These are phyloP conservation scores for Claviceps maximensis DNA, from an alignment of 2,329 filamentous ascomycete species.

Conservation along the genomic window DNA sequence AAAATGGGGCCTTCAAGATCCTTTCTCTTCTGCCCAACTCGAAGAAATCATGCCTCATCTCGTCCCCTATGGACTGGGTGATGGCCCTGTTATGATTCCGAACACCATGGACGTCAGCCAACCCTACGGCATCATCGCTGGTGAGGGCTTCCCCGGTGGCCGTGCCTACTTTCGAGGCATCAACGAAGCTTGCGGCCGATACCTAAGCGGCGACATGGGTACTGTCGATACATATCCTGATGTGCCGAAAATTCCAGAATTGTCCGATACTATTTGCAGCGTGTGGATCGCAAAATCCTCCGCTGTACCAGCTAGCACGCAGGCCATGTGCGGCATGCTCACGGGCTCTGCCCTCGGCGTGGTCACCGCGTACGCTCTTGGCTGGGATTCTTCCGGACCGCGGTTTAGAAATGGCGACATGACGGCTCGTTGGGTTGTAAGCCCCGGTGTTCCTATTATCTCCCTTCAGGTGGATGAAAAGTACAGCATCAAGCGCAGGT, in stretches of 20 bases:
- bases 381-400: conserved; percentile 41
- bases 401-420: conserved; percentile 61
- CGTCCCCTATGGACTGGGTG: conserved; percentile 62
- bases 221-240: conserved; percentile 52
- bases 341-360: conserved; percentile 74
- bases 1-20: conserved; percentile 69
- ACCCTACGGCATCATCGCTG: conserved; percentile 67
- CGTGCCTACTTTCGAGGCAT: conserved; percentile 63
- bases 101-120: conserved; percentile 90
- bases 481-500: conserved; percentile 58
- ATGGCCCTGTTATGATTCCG: conserved; percentile 64
- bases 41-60: conserved; percentile 63
- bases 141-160: conserved; percentile 77
- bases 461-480: conserved; percentile 72
- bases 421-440: conserved; percentile 79
- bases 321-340: conserved; percentile 69
- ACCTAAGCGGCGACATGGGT: conserved; percentile 49
- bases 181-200: conserved; percentile 64
- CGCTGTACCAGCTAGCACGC: conserved; percentile 55
- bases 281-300: conserved; percentile 85
- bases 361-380: conserved; percentile 69
- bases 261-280: conserved; percentile 58
- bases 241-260: conserved; percentile 61
- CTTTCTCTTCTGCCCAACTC: conserved; percentile 62
- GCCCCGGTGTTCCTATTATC: conserved; percentile 85